These are phyloP conservation scores for Decorospora gaudefroyi DNA, from an alignment of 2,329 filamentous ascomycete genomes.

Conservation along the genomic window DNA sequence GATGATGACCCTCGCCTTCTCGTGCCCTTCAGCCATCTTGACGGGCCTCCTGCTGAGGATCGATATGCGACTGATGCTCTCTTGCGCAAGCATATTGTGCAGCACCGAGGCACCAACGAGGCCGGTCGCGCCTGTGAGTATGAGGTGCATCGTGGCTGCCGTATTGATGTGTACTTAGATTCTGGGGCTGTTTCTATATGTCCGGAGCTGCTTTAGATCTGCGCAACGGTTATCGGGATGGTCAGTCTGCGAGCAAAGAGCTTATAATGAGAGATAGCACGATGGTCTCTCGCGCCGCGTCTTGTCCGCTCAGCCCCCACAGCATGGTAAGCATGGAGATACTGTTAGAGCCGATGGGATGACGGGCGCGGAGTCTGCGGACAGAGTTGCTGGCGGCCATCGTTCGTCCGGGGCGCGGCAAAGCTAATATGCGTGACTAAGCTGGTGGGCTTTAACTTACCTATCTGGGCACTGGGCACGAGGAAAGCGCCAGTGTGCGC, in stretches of 20 bases:
- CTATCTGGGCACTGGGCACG: too few species aligned
- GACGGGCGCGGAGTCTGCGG: conserved; percentile 2
- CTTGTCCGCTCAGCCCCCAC: not conserved
- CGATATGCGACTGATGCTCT: conserved; percentile 65
- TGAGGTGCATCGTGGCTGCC: conserved; percentile 45
- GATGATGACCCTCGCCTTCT: conserved; percentile 66
- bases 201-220: not conserved
- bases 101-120: conserved; percentile 49
- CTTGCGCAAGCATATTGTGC: conserved; percentile 43
- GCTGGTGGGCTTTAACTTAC: conserved; percentile 9
- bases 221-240: conserved; percentile 1
- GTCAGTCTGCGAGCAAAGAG: not conserved
- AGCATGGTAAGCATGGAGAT: not conserved
- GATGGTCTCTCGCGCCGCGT: too few species aligned
- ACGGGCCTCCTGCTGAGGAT: conserved; percentile 70
- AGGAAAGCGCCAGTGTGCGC: conserved; percentile 1
- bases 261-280: not conserved
- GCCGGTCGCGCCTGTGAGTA: conserved; percentile 53
- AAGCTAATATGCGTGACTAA: conserved; percentile 15
- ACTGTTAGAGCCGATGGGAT: not conserved
- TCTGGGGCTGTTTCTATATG: too few species aligned
- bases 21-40: conserved; percentile 63
- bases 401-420: conserved; percentile 9
- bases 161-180: not conserved
- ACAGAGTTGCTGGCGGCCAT: conserved; percentile 8